A percentile compares a stretch with the other conserved stretches of the same genome.
Evolutionary conservation across 179 eudicot genomes (phyloP).

Genomic region (Spinacia oleracea): DNA sequence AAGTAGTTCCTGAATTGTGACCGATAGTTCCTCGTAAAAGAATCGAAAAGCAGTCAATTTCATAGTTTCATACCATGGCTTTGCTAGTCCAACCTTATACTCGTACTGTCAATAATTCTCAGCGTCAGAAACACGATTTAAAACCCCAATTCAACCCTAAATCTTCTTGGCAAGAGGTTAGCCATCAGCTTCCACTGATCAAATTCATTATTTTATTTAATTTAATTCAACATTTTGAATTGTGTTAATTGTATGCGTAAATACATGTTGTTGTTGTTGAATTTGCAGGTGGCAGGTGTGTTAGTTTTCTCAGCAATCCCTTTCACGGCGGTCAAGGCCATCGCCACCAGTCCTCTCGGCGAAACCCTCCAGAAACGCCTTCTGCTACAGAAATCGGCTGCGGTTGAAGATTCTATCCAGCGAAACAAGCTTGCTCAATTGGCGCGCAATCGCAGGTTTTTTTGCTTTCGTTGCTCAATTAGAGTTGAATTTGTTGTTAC

Average conservation of each 20-base stretch:
- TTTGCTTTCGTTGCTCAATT: not conserved
- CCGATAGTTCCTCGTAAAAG: too few relatives aligned
- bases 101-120: not conserved
- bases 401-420: conserved; percentile 43
- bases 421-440: conserved; percentile 46
- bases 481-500: not conserved
- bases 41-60: too few relatives aligned
- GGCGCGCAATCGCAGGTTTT: conserved; percentile 69
- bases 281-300: conserved; percentile 76
- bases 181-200: not conserved
- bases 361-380: conserved; percentile 62
- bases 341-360: conserved; percentile 89
- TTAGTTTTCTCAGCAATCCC: conserved; percentile 91
- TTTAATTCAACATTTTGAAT: not conserved
- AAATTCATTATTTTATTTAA: too few relatives aligned
- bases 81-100: too few relatives aligned
- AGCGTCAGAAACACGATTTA: not conserved
- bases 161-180: conserved; percentile 95
- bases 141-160: conserved; percentile 15
- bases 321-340: conserved; percentile 89
- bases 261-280: not conserved
- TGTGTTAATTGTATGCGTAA: not conserved
- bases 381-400: conserved; percentile 55
- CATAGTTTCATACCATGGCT: too few relatives aligned
- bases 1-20: too few relatives aligned